Evolutionary conservation across 306 rosid genomes (phyloP).

Genomic region (Dalbergia cultrata): DNA sequence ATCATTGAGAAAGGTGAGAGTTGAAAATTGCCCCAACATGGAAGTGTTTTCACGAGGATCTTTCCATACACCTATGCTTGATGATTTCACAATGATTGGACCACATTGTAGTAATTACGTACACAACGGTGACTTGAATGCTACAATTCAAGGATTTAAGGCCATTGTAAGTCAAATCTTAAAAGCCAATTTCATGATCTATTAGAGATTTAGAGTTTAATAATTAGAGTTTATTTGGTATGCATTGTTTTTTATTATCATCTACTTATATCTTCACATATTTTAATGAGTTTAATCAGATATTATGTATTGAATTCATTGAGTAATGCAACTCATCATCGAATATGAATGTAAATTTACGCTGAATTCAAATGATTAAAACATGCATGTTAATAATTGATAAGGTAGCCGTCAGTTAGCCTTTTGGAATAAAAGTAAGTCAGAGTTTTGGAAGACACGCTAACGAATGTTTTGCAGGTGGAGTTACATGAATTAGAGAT

Average conservation of each 20-base stretch:
- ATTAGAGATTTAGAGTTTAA: no score
- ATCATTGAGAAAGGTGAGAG: background rate
- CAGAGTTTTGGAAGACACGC: background rate
- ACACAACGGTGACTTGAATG: slow-evolving; percentile 3
- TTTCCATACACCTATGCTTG: slow-evolving; percentile 2
- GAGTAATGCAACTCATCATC: background rate
- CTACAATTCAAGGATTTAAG: slow-evolving; percentile 3
- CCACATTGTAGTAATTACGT: no score
- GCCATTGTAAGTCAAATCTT: slow-evolving; percentile 6
- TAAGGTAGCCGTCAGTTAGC: background rate
- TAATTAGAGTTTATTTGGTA: no score
- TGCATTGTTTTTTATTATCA: no score
- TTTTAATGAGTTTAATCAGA: no score
- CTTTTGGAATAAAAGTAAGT: background rate
- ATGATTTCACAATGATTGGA: background rate
- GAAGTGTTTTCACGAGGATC: background rate
- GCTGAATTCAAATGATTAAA: no score
- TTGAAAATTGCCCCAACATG: background rate
- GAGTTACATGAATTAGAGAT: background rate
- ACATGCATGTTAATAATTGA: no score
- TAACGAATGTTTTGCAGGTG: background rate
- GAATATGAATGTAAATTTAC: background rate
- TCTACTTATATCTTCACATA: background rate
- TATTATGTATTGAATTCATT: no score
- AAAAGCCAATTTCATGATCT: background rate